A percentile compares a stretch with the other conserved stretches of the same genome.
Conservation (phyloP, 1,284 basidiomycete genomes). For the Boletus mariae region DNA sequence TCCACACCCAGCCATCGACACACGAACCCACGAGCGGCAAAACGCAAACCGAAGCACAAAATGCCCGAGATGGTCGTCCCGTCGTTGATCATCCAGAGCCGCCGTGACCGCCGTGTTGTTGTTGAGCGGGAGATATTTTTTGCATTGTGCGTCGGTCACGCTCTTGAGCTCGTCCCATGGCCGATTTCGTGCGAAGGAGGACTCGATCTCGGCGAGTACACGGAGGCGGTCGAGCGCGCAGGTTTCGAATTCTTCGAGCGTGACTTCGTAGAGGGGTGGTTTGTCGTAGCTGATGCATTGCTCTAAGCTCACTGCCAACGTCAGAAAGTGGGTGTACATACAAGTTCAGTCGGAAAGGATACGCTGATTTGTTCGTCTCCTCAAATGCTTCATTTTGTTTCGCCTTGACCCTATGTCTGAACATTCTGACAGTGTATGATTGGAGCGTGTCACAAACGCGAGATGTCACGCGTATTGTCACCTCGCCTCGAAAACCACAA, state of each 20-base stretch:
- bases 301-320: slow-evolving; percentile 7
- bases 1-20: slow-evolving; percentile 19
- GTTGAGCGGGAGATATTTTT: slow-evolving; percentile 72
- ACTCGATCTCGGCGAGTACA: slow-evolving; percentile 93
- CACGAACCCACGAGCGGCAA: slow-evolving; percentile 80
- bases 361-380: slow-evolving; percentile 29
- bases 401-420: slow-evolving; percentile 11
- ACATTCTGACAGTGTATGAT: slow-evolving; percentile 15
- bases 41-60: slow-evolving; percentile 95
- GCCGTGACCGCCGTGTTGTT: slow-evolving; percentile 51
- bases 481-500: neutral
- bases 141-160: slow-evolving; percentile 57
- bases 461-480: slow-evolving; percentile 19
- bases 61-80: slow-evolving; percentile 89
- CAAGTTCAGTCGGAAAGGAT: slow-evolving; percentile 81
- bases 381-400: neutral
- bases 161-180: slow-evolving; percentile 72
- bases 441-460: slow-evolving; percentile 25
- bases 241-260: slow-evolving; percentile 94
- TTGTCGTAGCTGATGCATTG: slow-evolving; percentile 65
- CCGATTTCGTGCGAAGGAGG: slow-evolving; percentile 82
- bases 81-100: slow-evolving; percentile 64
- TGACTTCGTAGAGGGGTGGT: slow-evolving; percentile 88
- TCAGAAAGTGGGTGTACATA: slow-evolving; percentile 36
- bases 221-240: slow-evolving; percentile 88